A percentile compares a stretch with the other conserved stretches of the same genome.
Evolutionary conservation across 192 early-diverging fungal species (phyloP).

Genomic region (Spizellomyces sp.): DNA sequence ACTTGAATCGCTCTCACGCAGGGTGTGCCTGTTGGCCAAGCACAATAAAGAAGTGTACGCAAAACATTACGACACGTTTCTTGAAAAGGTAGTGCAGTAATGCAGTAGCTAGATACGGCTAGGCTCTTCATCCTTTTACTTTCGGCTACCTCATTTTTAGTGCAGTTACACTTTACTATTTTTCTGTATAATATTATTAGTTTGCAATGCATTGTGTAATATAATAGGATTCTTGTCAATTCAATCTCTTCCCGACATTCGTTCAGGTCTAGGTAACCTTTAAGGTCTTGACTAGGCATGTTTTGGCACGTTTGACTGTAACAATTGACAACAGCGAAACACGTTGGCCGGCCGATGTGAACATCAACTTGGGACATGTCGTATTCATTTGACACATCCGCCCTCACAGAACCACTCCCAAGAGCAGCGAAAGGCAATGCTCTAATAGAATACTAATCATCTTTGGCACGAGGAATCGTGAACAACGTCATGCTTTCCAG

Average conservation of each 20-base stretch:
- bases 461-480: constrained; percentile 1
- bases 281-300: too few relatives aligned
- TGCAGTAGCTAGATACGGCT: background rate
- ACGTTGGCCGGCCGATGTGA: too few relatives aligned
- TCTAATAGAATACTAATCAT: background rate
- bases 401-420: background rate
- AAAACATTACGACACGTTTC: constrained; percentile 60
- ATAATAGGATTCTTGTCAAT: too few relatives aligned
- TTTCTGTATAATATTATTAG: too few relatives aligned
- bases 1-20: constrained; percentile 48
- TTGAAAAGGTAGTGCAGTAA: constrained; percentile 37
- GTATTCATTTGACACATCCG: background rate
- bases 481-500: background rate
- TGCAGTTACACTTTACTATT: too few relatives aligned
- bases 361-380: background rate
- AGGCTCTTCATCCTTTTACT: too few relatives aligned
- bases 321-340: too few relatives aligned
- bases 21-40: constrained; percentile 49
- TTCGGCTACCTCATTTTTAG: too few relatives aligned
- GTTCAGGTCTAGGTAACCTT: too few relatives aligned
- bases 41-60: constrained; percentile 66
- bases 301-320: too few relatives aligned
- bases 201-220: too few relatives aligned
- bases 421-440: background rate
- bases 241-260: too few relatives aligned